Conservation (phyloP, 139 green algal species). For the Dunaliella sp. region DNA sequence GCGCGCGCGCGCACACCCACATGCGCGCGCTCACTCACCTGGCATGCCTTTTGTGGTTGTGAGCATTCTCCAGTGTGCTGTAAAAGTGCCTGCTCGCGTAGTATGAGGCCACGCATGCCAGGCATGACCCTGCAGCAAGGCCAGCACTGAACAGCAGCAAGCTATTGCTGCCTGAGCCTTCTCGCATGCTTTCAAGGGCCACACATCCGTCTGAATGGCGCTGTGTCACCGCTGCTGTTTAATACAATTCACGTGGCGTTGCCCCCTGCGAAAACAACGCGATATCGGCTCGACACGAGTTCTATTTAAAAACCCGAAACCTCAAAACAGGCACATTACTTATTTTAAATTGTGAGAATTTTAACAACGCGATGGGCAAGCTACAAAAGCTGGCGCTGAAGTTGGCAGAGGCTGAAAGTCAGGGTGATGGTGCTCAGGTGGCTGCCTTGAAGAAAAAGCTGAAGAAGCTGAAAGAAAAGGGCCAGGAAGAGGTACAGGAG, state of each 20-base stretch:
- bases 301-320: not conserved
- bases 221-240: too few species aligned
- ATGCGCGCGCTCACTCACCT: too few species aligned
- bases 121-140: not conserved
- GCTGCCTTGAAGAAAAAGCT: constrained; percentile 20
- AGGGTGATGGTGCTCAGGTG: constrained; percentile 32
- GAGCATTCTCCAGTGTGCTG: not conserved
- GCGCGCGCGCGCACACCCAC: too few species aligned
- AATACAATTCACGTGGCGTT: not conserved
- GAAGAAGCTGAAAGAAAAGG: constrained; percentile 14
- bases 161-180: not conserved
- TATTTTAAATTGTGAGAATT: not conserved
- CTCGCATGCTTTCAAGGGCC: not conserved
- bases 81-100: not conserved
- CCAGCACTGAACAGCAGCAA: constrained; percentile 16
- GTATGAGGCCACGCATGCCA: constrained; percentile 20
- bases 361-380: not conserved
- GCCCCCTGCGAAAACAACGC: not conserved
- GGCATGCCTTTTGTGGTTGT: not conserved
- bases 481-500: constrained; percentile 6
- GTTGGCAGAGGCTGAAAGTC: not conserved
- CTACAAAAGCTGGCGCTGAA: constrained; percentile 24
- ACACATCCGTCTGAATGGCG: too few species aligned
- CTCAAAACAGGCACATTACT: not conserved
- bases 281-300: not conserved